Evolutionary conservation across 2,329 filamentous ascomycete species (phyloP).

Genomic region (Celoporthe dispersa): DNA sequence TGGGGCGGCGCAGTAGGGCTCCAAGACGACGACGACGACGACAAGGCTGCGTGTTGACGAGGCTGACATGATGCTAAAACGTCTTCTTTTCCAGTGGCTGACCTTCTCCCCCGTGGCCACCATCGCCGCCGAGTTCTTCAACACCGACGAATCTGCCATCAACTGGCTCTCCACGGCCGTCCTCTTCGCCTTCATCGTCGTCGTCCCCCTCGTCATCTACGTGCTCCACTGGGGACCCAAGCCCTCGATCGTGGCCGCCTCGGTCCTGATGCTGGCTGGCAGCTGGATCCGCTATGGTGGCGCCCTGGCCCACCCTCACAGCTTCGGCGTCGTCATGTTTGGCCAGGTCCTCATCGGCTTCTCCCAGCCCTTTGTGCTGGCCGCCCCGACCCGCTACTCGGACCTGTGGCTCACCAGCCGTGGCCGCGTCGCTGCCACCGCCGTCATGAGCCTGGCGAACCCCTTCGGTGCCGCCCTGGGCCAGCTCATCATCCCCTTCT

Average conservation of each 20-base stretch:
- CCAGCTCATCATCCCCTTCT: slow-evolving; percentile 82
- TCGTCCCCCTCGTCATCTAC: slow-evolving; percentile 75
- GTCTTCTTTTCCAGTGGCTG: slow-evolving; percentile 69
- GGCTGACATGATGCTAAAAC: slow-evolving; percentile 9
- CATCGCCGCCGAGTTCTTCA: slow-evolving; percentile 75
- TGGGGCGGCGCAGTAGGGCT: too few species aligned
- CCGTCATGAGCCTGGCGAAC: slow-evolving; percentile 82
- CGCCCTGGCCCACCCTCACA: slow-evolving; percentile 58
- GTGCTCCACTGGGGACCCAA: slow-evolving; percentile 82
- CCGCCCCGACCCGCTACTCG: slow-evolving; percentile 87
- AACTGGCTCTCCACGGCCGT: slow-evolving; percentile 94
- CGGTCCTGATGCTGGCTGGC: slow-evolving; percentile 74
- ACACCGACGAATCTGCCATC: slow-evolving; percentile 73
- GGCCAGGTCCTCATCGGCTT: slow-evolving; percentile 90
- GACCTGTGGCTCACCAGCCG: slow-evolving; percentile 91
- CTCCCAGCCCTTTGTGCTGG: slow-evolving; percentile 88
- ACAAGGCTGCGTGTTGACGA: neutral
- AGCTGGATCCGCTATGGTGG: slow-evolving; percentile 93
- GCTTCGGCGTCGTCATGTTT: slow-evolving; percentile 80
- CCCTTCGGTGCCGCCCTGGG: slow-evolving; percentile 88
- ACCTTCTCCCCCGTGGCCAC: slow-evolving; percentile 85
- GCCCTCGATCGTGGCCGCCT: slow-evolving; percentile 73
- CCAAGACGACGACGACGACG: neutral
- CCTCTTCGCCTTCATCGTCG: slow-evolving; percentile 78
- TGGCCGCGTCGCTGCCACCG: slow-evolving; percentile 86